Evolutionary conservation across 257 asterid genomes (phyloP), one percentile per base, ranked within the genome.

Genomic region (Fraxinus quadrangulata): DNA sequence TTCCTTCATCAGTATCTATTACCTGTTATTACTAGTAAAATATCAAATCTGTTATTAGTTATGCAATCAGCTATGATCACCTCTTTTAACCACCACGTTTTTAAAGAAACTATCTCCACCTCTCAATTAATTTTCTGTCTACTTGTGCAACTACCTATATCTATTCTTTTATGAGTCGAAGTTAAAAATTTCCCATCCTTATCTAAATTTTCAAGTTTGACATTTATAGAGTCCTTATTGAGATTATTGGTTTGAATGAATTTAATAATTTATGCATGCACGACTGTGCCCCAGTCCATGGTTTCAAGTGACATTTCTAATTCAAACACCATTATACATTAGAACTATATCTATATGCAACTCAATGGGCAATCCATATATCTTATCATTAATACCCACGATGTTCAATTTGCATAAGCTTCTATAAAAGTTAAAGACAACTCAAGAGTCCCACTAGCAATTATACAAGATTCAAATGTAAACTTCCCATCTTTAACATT

Each of bases 401-500:
- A 6, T 6, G 28, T 56, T 56, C 66, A n/a, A n/a, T 17, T 56
- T 56, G 66, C 66, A 56, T 56, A n/a, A 21, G 0, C 66, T n/a
- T 56, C 28, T 56, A 56, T 56, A 56, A 79, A 34, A 21, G 28
- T 21, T 56, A 56, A 56, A 2, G 16, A 68, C 19, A 70, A 71
- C 54, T 40, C 71, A 34, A 11, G 40, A 24, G 40, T 49, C 71
- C 67, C 36, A 34, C 66, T 73, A 65, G 71, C 65, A 71, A 8
- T 42, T 23, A 66, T 26, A n/a, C 69, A 34, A 11, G 54, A 73
- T 70, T 61, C 23, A 23, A 54, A 74, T 36, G 81, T 56, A 39
- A 70, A 63, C 71, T 23, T 54, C 45, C 42, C 34, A 67, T 51
- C 66, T 71, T 5, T 11, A 61, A 28, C 4, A 9, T 49, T 40